Evolutionary conservation across 331 rosid genomes (phyloP).

Genomic region (Rosa hybrid): DNA sequence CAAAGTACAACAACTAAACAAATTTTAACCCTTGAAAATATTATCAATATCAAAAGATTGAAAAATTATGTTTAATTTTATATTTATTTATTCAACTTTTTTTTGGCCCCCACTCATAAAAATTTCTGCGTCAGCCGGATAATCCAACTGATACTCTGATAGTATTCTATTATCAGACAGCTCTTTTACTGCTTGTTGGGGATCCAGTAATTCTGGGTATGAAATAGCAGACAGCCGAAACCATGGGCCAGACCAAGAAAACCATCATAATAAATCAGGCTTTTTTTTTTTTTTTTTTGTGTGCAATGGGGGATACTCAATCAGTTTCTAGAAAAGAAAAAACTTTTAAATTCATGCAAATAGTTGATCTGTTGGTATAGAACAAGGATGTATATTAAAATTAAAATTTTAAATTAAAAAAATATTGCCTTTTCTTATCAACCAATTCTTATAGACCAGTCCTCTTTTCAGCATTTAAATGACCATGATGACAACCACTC

Average conservation of each 20-base stretch:
- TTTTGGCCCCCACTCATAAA: too few species aligned
- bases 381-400: neutral
- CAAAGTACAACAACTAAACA: too few species aligned
- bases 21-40: too few species aligned
- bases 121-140: too few species aligned
- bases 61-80: too few species aligned
- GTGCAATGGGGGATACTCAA: neutral
- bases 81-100: too few species aligned
- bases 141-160: too few species aligned
- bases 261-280: neutral
- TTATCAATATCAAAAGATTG: too few species aligned
- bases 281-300: neutral
- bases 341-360: too few species aligned
- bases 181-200: constrained; percentile 57
- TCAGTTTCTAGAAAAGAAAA: neutral
- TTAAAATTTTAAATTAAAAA: neutral
- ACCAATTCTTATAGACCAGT: neutral
- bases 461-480: neutral
- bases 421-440: neutral
- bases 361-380: neutral
- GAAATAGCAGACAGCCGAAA: constrained; percentile 76
- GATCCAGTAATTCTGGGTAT: constrained; percentile 66
- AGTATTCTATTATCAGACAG: constrained; percentile 61
- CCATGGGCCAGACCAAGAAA: constrained; percentile 67
- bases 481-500: neutral